Percentiles rank a stretch among this genome's conserved stretches.
These are phyloP conservation scores for Apiotrichum gamsii DNA, from an alignment of 1,284 basidiomycete species.

Conservation along the genomic window DNA sequence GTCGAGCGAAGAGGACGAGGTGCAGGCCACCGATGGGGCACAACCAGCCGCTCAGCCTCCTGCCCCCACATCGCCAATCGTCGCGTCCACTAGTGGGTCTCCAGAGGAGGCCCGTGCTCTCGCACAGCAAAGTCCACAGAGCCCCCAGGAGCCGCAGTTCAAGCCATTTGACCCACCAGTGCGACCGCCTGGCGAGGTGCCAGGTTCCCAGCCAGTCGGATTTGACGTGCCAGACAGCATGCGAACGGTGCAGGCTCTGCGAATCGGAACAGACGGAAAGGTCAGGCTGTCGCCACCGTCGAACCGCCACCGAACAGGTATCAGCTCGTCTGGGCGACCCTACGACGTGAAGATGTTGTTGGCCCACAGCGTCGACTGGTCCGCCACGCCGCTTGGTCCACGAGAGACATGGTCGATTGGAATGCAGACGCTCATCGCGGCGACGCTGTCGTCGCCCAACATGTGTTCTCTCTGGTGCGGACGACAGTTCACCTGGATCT, in stretches of 20 bases:
- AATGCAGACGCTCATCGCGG: constrained; percentile 11
- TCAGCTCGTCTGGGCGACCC: neutral
- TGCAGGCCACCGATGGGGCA: too few relatives aligned
- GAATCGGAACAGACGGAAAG: neutral
- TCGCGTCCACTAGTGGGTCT: too few relatives aligned
- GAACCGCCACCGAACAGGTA: neutral
- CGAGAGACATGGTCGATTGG: constrained; percentile 30
- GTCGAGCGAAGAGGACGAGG: too few relatives aligned
- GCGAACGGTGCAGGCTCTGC: neutral
- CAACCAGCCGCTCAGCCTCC: too few relatives aligned
- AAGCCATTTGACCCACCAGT: neutral
- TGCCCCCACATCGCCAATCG: too few relatives aligned
- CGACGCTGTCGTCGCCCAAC: constrained; percentile 11
- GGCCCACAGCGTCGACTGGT: constrained; percentile 33
- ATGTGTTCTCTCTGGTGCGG: constrained; percentile 38
- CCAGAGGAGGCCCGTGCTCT: too few relatives aligned
- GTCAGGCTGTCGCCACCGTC: neutral
- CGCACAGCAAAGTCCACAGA: too few relatives aligned
- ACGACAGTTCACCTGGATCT: constrained; percentile 36
- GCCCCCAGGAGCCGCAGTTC: neutral
- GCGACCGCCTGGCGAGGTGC: neutral
- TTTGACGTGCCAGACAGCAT: neutral
- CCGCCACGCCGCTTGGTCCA: constrained; percentile 34
- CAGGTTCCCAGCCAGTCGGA: neutral
- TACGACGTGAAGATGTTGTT: neutral